Evolutionary conservation across 306 rosid species (phyloP), one percentile per base, ranked within the genome.

Genomic region (Ammopiptanthus mongolicus): DNA sequence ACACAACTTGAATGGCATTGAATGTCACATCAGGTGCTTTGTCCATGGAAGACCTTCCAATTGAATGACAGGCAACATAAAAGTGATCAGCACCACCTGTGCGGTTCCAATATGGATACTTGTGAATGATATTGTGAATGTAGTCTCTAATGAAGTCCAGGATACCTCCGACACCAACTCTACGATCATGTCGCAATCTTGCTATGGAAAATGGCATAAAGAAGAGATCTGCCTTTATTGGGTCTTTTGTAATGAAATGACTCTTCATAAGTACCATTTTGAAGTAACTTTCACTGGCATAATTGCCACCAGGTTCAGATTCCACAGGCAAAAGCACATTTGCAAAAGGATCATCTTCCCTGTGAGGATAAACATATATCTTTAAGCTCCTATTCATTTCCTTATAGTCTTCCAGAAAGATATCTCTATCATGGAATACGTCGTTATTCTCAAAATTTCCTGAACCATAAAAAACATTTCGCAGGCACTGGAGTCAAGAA

Each of bases 251-350:
- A 50, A 89, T 78, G 85, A 93, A 87, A 57, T 71, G 91, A 65
- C 97, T 91, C 64, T 82, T 83, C 78, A 80, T 56, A 7, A 93
- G 91, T 61, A 67, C 82, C 56, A 76, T 87, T 72, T 93, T 93
- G 77, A 91, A 91, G 90, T 86, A 93, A 81, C 97, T 86, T 75
- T 93, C 98, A 67, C 98, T 93, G 21, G 98, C 97, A 70, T 93
- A 93, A 55, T 93, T 91, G 50, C 98, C 93, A n/a, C 81, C 62
- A 1, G 98, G 97, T 74, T 89, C 88, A 29, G 39, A 70, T 60
- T 84, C 77, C 65, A 80, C 87, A 8, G 93, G 90, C 80, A 91
- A 66, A 31, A 93, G 85, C 71, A 83, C 93, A 3, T 90, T 89
- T 53, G 91, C 93, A 83, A 89, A 89, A 51, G 96, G 88, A 57